These are phyloP conservation scores for Penicillium alfredii DNA, from an alignment of 495 filamentous ascomycete genomes.

Conservation along the genomic window DNA sequence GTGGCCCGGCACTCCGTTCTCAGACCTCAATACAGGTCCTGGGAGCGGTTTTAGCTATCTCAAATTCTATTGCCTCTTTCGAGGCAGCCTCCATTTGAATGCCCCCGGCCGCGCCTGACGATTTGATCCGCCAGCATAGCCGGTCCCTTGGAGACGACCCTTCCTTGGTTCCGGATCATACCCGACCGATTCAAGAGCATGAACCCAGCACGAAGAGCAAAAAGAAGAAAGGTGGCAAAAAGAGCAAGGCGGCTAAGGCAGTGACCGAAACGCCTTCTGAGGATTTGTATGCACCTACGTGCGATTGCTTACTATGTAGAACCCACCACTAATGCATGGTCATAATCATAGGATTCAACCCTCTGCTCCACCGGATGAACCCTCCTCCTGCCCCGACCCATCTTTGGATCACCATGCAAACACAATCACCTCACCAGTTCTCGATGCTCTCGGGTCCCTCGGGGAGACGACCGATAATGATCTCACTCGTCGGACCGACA, in stretches of 20 bases:
- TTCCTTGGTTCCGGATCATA: constrained; percentile 24
- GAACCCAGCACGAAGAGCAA: constrained; percentile 39
- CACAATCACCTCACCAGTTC: constrained; percentile 36
- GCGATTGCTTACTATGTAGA: constrained; percentile 4
- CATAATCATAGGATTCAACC: constrained; percentile 18
- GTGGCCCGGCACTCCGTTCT: constrained; percentile 32
- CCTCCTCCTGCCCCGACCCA: constrained; percentile 33
- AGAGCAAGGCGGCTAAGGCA: constrained; percentile 35
- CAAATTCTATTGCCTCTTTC: constrained; percentile 19
- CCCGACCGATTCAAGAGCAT: constrained; percentile 28
- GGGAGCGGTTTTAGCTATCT: constrained; percentile 27
- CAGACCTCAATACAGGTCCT: constrained; percentile 30
- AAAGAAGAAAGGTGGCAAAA: constrained; percentile 43
- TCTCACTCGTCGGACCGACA: constrained; percentile 35
- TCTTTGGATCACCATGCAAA: constrained; percentile 20
- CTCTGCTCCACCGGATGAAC: constrained; percentile 29
- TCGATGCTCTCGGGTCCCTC: constrained; percentile 37
- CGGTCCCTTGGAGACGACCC: constrained; percentile 35
- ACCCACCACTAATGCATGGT: constrained; percentile 2
- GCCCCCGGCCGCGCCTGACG: constrained; percentile 45
- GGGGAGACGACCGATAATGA: constrained; percentile 30
- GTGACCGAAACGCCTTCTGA: constrained; percentile 32
- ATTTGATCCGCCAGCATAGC: constrained; percentile 39
- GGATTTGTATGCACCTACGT: constrained; percentile 35
- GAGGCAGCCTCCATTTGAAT: constrained; percentile 40